Evolutionary conservation across 805 yeast species (phyloP), one percentile per base, ranked within the genome.

Genomic region (Nakazawaea ishiwadae): DNA sequence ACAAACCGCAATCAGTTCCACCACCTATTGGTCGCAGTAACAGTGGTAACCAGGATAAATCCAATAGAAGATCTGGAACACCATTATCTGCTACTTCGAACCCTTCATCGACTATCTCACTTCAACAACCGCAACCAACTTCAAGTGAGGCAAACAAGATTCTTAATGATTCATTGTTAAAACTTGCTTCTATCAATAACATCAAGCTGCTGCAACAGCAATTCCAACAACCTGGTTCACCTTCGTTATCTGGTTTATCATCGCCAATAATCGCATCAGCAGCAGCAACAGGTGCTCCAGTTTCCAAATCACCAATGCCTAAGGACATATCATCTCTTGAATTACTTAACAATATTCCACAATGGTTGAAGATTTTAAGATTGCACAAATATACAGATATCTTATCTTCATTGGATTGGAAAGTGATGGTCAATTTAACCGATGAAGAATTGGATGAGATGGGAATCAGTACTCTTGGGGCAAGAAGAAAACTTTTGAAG

Each of bases 381-480:
- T 71, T 93, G 54, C 99, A 93, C 69, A 93, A 93, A 63, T 93
- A 93, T 65, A 90, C 98, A 1, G 89, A 81, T 27, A 84, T 84
- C 44, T 70, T 93, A 48, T 77, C 82, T 52, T 80, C 78, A 47
- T 69, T 82, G 48, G 69, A 74, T 19, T 93, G 99, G 98, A 68
- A 73, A 48, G 85, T 83, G 34, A 71, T 93, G 66, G 74, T 93
- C 45, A 76, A 77, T 49, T 67, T 85, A 49, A 69, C 69, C 45
- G 96, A 91, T 57, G 73, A 64, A 4, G 75, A 79, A 44, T 69
- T 93, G 53, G 88, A 82, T 49, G 71, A 70, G 3, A 71, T 79
- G 44, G 99, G 99, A 5, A 96, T 93, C 31, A 76, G 80, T 50
- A 97, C 99, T 0, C 71, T 93, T 50, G 99, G 99, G 5, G 99